Base-by-base conservation (phyloP, 176 grass and related monocot genomes). In the Musa acuminata region DNA sequence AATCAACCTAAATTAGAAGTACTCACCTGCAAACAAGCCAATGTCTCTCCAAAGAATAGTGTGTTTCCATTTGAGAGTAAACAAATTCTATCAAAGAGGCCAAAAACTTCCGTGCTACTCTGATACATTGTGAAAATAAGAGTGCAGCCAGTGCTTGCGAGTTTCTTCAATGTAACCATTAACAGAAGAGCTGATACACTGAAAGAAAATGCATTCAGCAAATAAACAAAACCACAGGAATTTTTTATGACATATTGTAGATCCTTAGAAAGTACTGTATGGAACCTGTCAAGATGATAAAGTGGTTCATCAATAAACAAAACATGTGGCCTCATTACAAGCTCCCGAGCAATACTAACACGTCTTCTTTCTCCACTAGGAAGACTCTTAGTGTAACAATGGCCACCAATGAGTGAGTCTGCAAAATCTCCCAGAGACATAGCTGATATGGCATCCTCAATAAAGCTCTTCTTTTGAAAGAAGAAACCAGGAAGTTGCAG, bases 81-180 rank as follows among this genome's bases (percentile, higher is more conserved):
- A 77, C 93, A 97, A 83, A 97, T 97, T 68, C 90, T 87, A 69
- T 97, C 93, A 10, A 97, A 97, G 80, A 97, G 85, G 62, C 94
- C 94, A 85, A 97, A 97, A 77, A 97, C 94, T 70, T 97, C 90
- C 21, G 94, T 97, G 78, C 94, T 97, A 74, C 94, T 97, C 79
- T 97, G 94, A 74, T 93, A 93, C 94, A 97, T 97, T 60, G 94
- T 97, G 84, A 97, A 97, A 58, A 97, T 88, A 76, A 97, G 64
- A 0, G 90, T 97, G 85, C 94, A 97, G n/a, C 94, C 94, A 17
- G 94, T 97, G 83, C 94, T 97, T 69, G 94, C 94, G 77, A 97
- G 87, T 85, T 97, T 97, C 90, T 93, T 93, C 72, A 97, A 64
- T 25, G 90, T 97, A 51, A 97, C 94, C 94, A 97, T 97, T 71